phyloP scores from a whole-genome alignment of 2,329 filamentous ascomycete species.

The Thyridium curvatum region DNA sequence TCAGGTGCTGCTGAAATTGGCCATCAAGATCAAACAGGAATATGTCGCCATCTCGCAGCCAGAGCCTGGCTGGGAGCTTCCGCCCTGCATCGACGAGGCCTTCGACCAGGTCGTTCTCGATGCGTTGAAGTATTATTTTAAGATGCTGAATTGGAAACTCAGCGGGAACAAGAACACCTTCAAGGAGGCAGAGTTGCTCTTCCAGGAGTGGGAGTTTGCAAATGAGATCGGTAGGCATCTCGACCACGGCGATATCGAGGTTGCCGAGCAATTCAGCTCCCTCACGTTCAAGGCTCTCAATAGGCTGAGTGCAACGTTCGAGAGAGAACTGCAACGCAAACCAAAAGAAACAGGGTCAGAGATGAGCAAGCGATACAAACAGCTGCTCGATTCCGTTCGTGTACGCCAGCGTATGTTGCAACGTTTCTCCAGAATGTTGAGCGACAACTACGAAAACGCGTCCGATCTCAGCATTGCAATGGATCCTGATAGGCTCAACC shows the following conservation, averaged over 20 bases:
- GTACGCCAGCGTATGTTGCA: constrained; percentile 95
- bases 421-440: constrained; percentile 85
- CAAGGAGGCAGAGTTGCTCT: constrained; percentile 94
- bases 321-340: constrained; percentile 79
- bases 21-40: constrained; percentile 86
- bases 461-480: constrained; percentile 89
- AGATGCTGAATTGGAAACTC: constrained; percentile 96
- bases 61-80: constrained; percentile 89
- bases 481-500: constrained; percentile 58
- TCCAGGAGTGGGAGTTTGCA: constrained; percentile 97
- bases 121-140: constrained; percentile 96
- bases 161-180: constrained; percentile 98
- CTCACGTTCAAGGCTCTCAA: constrained; percentile 89
- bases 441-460: constrained; percentile 91
- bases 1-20: constrained; percentile 84
- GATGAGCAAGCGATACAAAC: constrained; percentile 97
- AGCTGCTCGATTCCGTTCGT: constrained; percentile 89
- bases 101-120: constrained; percentile 91
- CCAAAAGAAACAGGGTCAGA: constrained; percentile 78
- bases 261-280: constrained; percentile 93
- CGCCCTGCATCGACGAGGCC: constrained; percentile 92
- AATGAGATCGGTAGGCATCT: constrained; percentile 88
- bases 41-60: constrained; percentile 79
- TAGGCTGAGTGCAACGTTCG: constrained; percentile 84
- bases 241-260: constrained; percentile 91